Percentiles rank a stretch among this genome's conserved stretches.
phyloP scores from a whole-genome alignment of 768 basidiomycete species.

The Rhodotorula babjevae region DNA sequence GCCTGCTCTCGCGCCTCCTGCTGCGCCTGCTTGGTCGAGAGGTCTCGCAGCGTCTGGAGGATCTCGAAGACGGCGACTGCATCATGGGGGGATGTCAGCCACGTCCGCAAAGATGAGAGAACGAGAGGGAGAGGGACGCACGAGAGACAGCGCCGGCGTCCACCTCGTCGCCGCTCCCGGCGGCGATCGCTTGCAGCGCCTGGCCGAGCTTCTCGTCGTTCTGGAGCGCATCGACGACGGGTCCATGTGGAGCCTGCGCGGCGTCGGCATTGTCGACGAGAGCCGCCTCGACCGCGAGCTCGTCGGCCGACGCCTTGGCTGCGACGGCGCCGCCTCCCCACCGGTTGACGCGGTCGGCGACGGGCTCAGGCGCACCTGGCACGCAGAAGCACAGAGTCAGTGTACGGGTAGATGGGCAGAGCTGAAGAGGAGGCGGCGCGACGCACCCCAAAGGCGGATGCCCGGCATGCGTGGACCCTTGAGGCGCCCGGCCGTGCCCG shows the following conservation, averaged over 20 bases:
- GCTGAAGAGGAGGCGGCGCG: too few species aligned
- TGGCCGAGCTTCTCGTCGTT: conserved; percentile 2
- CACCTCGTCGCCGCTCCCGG: neutral
- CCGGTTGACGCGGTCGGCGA: conserved; percentile 1
- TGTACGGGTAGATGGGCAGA: too few species aligned
- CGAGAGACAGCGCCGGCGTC: conserved; percentile 3
- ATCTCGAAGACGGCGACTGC: conserved; percentile 31
- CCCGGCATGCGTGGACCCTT: conserved; percentile 29
- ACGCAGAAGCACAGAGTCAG: too few species aligned
- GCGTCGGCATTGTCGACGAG: neutral
- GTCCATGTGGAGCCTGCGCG: neutral
- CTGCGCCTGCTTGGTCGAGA: conserved; percentile 9
- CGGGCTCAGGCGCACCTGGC: conserved; percentile 24
- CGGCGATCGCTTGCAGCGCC: conserved; percentile 7
- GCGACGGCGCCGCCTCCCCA: conserved; percentile 2
- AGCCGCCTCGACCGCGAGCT: neutral
- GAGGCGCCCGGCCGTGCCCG: neutral
- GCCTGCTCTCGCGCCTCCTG: conserved; percentile 6
- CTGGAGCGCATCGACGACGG: conserved; percentile 5
- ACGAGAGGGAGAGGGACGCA: neutral
- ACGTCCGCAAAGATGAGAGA: accelerated
- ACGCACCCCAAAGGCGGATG: conserved; percentile 23
- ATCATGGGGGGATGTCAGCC: too few species aligned
- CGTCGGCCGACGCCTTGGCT: neutral
- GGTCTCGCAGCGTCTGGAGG: conserved; percentile 16